Evolutionary conservation across 371 early-diverging fungal species (phyloP), one percentile per base, ranked within the genome.

Genomic region (Dinochytrium kinnereticum): DNA sequence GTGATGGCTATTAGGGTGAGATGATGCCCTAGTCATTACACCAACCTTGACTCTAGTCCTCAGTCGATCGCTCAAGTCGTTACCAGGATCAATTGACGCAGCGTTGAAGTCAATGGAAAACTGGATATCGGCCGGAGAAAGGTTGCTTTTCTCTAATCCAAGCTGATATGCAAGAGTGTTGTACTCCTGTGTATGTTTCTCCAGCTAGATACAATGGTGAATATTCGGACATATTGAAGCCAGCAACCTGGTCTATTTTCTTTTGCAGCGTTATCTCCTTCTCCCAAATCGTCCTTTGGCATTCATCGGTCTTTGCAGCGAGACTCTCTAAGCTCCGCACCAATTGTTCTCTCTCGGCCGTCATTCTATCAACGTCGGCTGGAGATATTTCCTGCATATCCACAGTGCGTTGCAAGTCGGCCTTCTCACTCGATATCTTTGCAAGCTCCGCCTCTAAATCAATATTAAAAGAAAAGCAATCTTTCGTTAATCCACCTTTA

Each of bases 291-390:
- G 51, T 44, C 65, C 81, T 78, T 68, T 79, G 80, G 3, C 69
- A 66, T 38, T 78, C 83, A 36, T 84, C 85, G 61, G 78, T 64
- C 49, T 81, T 81, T 26, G 26, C 30, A 1, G 76, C 71, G 17
- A 78, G 31, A 2, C 44, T 57, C 51, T 79, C 77, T 28, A 90
- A 74, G 13, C 78, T 79, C 39, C 81, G 77, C 26, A 78, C 55
- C 1, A 91, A 78, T 79, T 86, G 86, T 38, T 89, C 89, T 34
- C 85, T 75, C 79, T 95, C 93, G 7, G 85, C 80, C 51, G 86
- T 93, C 94, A 95, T 93, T 51, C 91, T 87, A 65, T 92, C 91
- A 1, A 93, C 88, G 79, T 94, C 94, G 50, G 89, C 92, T 24
- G 91, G 88, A 40, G 90, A 91, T 28, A 95, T 89, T 69, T 90